Conservation (phyloP, 495 filamentous ascomycete species). For the Aspergillus mulundensis region DNA sequence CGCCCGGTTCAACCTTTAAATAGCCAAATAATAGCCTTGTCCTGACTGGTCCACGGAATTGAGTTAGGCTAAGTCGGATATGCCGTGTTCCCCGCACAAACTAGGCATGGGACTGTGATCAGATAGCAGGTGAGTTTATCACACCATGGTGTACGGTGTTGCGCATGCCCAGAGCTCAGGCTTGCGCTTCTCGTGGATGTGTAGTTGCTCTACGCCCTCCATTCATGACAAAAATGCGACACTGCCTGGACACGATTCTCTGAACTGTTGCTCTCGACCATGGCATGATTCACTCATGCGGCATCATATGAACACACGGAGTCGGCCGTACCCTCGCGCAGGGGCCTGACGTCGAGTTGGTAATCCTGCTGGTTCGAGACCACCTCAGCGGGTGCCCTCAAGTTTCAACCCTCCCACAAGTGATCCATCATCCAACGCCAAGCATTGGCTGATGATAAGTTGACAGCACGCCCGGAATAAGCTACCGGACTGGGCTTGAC, state of each 20-base stretch:
- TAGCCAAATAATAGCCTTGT: not conserved
- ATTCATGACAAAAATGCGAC: not conserved
- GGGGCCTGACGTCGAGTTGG: not conserved
- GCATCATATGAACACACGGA: no score
- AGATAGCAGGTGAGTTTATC: constrained; percentile 2
- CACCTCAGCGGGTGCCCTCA: not conserved
- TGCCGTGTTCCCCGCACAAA: constrained; percentile 13
- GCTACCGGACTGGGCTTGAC: not conserved
- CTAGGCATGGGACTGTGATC: constrained; percentile 3
- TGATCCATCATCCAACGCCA: constrained; percentile 2
- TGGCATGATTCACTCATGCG: not conserved
- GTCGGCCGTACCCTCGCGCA: no score
- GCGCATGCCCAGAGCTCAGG: not conserved
- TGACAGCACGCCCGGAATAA: not conserved
- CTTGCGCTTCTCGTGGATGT: not conserved
- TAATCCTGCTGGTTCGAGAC: not conserved
- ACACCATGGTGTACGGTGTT: not conserved
- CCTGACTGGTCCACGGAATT: not conserved
- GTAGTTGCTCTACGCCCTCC: not conserved
- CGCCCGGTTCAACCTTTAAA: constrained; percentile 4
- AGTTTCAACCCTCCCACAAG: not conserved
- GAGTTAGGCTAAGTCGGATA: constrained; percentile 6
- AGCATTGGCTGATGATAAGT: constrained; percentile 1
- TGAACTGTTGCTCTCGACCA: not conserved
- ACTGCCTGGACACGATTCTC: no score